These are phyloP conservation scores for Schizophyllum amplum DNA, from an alignment of 1,284 basidiomycete genomes.

Conservation along the genomic window DNA sequence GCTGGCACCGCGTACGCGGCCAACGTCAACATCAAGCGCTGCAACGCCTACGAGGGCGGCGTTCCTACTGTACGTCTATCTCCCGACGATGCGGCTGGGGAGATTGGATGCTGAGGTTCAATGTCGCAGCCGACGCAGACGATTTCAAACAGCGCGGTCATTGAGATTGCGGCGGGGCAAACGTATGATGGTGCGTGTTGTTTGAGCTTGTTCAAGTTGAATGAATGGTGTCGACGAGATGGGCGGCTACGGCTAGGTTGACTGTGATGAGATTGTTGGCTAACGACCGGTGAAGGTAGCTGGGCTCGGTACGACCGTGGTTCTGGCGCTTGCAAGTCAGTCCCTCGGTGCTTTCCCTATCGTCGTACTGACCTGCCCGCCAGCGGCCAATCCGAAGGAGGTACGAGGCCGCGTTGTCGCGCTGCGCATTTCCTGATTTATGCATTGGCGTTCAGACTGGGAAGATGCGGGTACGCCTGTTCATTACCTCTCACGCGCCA, in stretches of 20 bases:
- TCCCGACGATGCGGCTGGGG: neutral
- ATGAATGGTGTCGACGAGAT: no score
- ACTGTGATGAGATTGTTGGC: no score
- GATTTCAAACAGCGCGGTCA: neutral
- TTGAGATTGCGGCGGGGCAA: neutral
- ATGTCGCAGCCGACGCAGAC: neutral
- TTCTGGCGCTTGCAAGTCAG: neutral
- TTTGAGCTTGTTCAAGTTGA: no score
- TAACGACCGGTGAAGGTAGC: no score
- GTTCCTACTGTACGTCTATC: neutral
- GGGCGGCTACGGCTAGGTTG: no score
- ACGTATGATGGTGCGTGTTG: neutral
- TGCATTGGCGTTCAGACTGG: neutral
- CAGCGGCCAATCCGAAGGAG: neutral
- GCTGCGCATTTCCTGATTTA: no score
- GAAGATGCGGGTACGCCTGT: neutral
- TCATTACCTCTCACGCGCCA: neutral
- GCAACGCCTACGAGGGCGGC: neutral
- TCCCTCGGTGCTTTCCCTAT: neutral
- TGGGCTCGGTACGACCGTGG: neutral
- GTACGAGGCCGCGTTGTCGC: neutral
- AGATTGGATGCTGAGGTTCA: neutral
- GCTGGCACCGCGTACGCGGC: neutral
- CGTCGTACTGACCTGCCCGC: neutral
- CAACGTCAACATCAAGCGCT: neutral